Evolutionary conservation across 176 grass and related monocot genomes (phyloP), one percentile per base, ranked within the genome.

Genomic region (Oryza brachyantha): DNA sequence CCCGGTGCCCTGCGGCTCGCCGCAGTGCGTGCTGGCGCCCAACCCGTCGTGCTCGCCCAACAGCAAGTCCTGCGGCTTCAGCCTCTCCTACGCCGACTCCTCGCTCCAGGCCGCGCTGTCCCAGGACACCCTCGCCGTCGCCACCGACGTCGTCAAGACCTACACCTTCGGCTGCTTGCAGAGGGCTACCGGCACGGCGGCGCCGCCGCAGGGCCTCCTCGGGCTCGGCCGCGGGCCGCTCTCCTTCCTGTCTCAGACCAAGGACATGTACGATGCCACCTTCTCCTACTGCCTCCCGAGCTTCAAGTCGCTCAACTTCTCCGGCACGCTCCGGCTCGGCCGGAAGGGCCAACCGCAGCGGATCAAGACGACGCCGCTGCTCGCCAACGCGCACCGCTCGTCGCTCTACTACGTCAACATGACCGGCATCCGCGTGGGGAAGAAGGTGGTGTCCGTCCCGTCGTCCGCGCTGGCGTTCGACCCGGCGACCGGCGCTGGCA

Each of bases 371-470:
- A 97, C 91, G 29, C 86, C 91, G 6, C 69, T 97, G 81, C 86
- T 97, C 17, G 68, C 79, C 5, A 97, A 91, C 82, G 84, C 89
- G 7, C 89, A 73, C 82, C 74, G 94, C 16, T 87, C 91, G 21
- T 97, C 94, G 13, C 88, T 97, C 60, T 97, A 97, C 91, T 97
- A 97, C 83, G 89, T 97, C 14, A 91, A 93, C 87, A 90, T 97
- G 94, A 87, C 81, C 1, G 94, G 84, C 69, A 45, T 97, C 81
- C 86, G 86, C 5, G 94, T 97, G 8, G 94, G 94, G 0, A 79
- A 32, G 31, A 88, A 78, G 45, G 79, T 86, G 88, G 83, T 94
- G 70, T 48, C 77, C 0, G 84, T 97, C 77, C 91, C 94, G 62
- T 10, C 83, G 2, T 67, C 93, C 11, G 76, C 88, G 32, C 75